Evolutionary conservation across 2,329 filamentous ascomycete species (phyloP).

Genomic region (Alternaria infectoria): DNA sequence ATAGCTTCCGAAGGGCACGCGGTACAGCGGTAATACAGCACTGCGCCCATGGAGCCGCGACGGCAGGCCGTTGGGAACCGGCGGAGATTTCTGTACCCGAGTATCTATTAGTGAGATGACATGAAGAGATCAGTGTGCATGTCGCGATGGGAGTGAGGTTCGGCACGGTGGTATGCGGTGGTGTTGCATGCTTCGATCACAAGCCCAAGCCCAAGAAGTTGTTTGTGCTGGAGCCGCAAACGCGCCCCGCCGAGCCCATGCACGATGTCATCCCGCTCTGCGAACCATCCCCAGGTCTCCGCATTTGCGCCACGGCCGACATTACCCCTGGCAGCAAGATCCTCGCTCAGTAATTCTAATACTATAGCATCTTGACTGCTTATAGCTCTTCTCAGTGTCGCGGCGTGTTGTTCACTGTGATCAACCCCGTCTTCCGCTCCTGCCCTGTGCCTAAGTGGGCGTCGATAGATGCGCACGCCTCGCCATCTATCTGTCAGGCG

Average conservation of each 20-base stretch:
- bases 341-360: neutral
- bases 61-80: neutral
- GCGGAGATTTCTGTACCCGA: neutral
- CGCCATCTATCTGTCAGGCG: too few species aligned
- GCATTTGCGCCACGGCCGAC: neutral
- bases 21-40: neutral
- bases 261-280: neutral
- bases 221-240: constrained; percentile 2
- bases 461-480: neutral
- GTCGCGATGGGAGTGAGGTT: neutral
- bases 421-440: neutral
- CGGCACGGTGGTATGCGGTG: neutral
- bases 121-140: neutral
- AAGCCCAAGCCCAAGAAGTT: neutral
- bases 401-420: neutral
- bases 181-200: neutral
- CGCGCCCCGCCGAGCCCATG: neutral
- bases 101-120: neutral
- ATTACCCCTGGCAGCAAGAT: neutral
- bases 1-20: neutral
- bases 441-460: neutral
- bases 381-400: neutral
- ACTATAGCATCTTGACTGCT: neutral
- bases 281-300: neutral
- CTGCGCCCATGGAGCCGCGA: neutral